These are phyloP conservation scores for Penicillium psychrofluorescens DNA, from an alignment of 495 filamentous ascomycete species.

Conservation along the genomic window DNA sequence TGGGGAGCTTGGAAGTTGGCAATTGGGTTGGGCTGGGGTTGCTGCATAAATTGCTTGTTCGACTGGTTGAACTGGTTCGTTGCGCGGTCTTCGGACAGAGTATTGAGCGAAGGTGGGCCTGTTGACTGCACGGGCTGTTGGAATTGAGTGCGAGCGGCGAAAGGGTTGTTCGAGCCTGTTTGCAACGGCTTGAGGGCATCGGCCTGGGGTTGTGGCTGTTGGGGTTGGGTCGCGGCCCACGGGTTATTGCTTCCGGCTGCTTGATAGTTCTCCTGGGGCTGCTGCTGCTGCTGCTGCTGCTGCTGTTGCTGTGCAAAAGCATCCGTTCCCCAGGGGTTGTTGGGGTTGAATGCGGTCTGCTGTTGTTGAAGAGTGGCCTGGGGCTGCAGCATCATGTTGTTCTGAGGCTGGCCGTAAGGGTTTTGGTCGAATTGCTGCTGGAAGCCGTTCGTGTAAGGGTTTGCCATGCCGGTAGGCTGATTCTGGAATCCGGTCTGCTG, in stretches of 20 bases:
- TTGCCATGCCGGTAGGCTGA: slow-evolving; percentile 60
- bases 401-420: slow-evolving; percentile 42
- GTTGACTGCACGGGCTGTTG: slow-evolving; percentile 50
- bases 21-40: slow-evolving; percentile 42
- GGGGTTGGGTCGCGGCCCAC: slow-evolving; percentile 39
- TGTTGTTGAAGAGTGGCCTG: slow-evolving; percentile 57
- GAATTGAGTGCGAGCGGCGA: slow-evolving; percentile 58
- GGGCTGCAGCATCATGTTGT: slow-evolving; percentile 40
- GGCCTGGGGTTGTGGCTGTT: slow-evolving; percentile 17
- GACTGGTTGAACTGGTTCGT: slow-evolving; percentile 44
- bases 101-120: slow-evolving; percentile 57
- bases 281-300: slow-evolving; percentile 47
- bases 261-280: slow-evolving; percentile 50
- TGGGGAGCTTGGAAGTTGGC: slow-evolving; percentile 43
- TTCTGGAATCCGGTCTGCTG: slow-evolving; percentile 57
- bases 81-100: slow-evolving; percentile 63
- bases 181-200: slow-evolving; percentile 46
- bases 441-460: slow-evolving; percentile 58
- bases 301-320: slow-evolving; percentile 39
- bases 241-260: slow-evolving; percentile 84
- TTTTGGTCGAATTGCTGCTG: slow-evolving; percentile 62
- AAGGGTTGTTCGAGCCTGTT: slow-evolving; percentile 96
- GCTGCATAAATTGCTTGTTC: slow-evolving; percentile 39
- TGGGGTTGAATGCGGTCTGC: slow-evolving; percentile 59
- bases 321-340: slow-evolving; percentile 63